These are phyloP conservation scores for Salinomyces thailandicus DNA, from an alignment of 2,329 filamentous ascomycete genomes.

Conservation along the genomic window DNA sequence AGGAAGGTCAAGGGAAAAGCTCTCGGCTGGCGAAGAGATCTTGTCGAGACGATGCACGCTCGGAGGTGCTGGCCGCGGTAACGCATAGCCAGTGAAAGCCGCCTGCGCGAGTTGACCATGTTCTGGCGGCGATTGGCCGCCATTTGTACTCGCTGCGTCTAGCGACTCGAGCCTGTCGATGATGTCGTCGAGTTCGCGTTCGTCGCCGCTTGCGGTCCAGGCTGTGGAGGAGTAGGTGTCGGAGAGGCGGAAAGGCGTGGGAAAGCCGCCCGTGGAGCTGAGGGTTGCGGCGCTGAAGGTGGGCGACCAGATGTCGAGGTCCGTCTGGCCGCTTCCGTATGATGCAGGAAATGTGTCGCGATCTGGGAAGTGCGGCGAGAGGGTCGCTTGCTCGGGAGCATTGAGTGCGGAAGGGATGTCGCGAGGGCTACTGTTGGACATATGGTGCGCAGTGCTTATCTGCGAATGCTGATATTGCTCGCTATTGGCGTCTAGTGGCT, in stretches of 20 bases:
- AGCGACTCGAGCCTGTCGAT: slow-evolving; percentile 6
- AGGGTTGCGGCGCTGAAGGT: slow-evolving; percentile 25
- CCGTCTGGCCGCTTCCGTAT: background rate
- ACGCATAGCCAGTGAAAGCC: slow-evolving; percentile 4
- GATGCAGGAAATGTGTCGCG: slow-evolving; percentile 6
- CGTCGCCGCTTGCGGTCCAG: slow-evolving; percentile 3
- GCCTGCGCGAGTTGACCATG: background rate
- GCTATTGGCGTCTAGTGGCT: background rate
- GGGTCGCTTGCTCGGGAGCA: slow-evolving; percentile 2
- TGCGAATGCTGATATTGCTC: slow-evolving; percentile 4
- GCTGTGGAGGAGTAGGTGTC: slow-evolving; percentile 5
- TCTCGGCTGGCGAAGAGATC: slow-evolving; percentile 1
- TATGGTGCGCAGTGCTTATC: slow-evolving; percentile 8
- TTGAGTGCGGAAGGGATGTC: slow-evolving; percentile 7
- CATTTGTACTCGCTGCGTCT: background rate
- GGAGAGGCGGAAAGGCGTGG: slow-evolving; percentile 18
- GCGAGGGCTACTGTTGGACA: slow-evolving; percentile 1
- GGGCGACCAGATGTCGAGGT: slow-evolving; percentile 16
- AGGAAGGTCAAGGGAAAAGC: background rate
- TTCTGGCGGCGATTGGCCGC: background rate
- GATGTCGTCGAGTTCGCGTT: slow-evolving; percentile 3
- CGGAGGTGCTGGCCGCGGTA: slow-evolving; percentile 4
- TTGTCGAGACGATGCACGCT: slow-evolving; percentile 6
- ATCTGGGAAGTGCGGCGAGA: background rate
- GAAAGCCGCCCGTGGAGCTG: slow-evolving; percentile 19